These are phyloP conservation scores for Barnettozyma salicaria DNA, from an alignment of 805 yeast species.

Conservation along the genomic window DNA sequence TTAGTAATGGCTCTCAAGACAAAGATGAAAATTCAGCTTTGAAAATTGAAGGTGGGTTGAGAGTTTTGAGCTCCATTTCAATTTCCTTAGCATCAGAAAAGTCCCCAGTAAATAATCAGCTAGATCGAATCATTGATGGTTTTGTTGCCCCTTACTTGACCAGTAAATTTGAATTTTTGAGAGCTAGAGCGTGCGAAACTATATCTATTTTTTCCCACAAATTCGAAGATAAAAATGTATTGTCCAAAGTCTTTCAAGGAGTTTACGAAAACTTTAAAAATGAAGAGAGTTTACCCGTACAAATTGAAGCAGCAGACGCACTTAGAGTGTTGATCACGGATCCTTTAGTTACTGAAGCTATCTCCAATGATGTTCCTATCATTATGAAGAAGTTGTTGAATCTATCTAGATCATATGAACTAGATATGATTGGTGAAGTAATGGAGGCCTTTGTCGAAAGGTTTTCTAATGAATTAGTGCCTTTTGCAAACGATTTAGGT, in stretches of 20 bases:
- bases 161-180: constrained; percentile 58
- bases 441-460: constrained; percentile 92
- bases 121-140: constrained; percentile 61
- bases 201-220: constrained; percentile 34
- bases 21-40: constrained; percentile 40
- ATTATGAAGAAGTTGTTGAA: constrained; percentile 76
- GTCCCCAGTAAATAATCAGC: constrained; percentile 52
- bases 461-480: constrained; percentile 81
- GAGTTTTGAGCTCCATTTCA: constrained; percentile 71
- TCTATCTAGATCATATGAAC: constrained; percentile 74
- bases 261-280: constrained; percentile 34
- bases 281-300: constrained; percentile 60
- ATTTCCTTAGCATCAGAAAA: constrained; percentile 38
- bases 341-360: constrained; percentile 61
- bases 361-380: constrained; percentile 67
- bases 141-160: constrained; percentile 68
- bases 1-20: constrained; percentile 30
- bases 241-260: constrained; percentile 36
- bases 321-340: constrained; percentile 72
- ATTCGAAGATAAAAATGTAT: constrained; percentile 32
- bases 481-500: constrained; percentile 71
- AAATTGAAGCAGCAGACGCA: constrained; percentile 83
- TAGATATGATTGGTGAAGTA: constrained; percentile 81
- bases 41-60: constrained; percentile 75
- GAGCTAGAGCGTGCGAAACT: constrained; percentile 70